Evolutionary conservation across 1,284 basidiomycete genomes (phyloP), one percentile per base, ranked within the genome.

Genomic region (Takashimella koratensis): DNA sequence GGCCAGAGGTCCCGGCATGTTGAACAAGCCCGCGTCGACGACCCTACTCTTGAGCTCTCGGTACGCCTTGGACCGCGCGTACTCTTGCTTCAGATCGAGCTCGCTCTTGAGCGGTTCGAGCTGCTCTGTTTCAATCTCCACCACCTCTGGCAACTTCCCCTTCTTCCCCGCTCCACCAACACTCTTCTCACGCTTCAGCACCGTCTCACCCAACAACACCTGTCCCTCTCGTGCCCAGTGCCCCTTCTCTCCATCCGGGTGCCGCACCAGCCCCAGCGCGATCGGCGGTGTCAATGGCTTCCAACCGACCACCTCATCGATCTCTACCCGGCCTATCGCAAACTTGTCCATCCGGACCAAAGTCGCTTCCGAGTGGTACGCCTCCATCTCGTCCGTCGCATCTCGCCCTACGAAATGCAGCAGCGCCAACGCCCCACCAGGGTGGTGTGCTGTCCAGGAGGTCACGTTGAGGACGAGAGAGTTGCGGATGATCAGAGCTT

Each of bases 371-470:
- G 81, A 80, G 73, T 99, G 95, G 77, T 92, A 98, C 11, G 91
- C 95, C 59, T 91, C 84, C 45, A 98, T 88, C 75, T 99, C 95
- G 78, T 96, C 90, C 3, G 87, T 84, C 0, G 93, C 95, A 71
- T 99, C 94, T 48, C 95, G 83, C 2, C 96, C 96, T 26, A 97
- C 86, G 69, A 95, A 98, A 77, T 99, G 96, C 24, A 96, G 84
- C 57, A 98, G 85, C 19, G 93, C 83, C 46, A 97, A 85, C 12
- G 84, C 77, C 51, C 95, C 94, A 43, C 95, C 96, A 0, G 95
- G 95, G 71, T 99, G 96, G 3, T 81, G 79, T 3, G 82, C 74
- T 20, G 95, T 84, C 96, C 95, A 97, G 16, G 81, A 78, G 12
- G 81, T 80, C n/a, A 96, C 84, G 59, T 86, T 84, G 62, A 97